These are phyloP conservation scores for Penicillium rolfsii DNA, from an alignment of 2,329 filamentous ascomycete species.

Conservation along the genomic window DNA sequence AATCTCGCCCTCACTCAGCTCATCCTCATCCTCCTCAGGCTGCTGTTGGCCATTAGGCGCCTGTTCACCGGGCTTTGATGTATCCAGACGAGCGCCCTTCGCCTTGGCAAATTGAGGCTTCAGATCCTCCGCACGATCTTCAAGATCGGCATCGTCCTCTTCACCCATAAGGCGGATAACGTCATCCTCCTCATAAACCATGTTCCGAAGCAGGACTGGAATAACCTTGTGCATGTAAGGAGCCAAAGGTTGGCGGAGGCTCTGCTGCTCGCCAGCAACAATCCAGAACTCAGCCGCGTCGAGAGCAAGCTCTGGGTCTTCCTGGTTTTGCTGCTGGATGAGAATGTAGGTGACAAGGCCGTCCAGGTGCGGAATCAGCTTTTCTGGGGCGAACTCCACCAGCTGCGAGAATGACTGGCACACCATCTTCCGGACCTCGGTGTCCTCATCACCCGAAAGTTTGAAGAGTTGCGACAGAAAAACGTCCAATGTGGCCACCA, in stretches of 20 bases:
- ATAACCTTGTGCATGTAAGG: slow-evolving; percentile 84
- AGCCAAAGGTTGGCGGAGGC: slow-evolving; percentile 72
- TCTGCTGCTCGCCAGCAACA: slow-evolving; percentile 86
- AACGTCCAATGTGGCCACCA: slow-evolving; percentile 77
- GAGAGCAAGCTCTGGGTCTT: slow-evolving; percentile 86
- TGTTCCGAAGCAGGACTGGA: slow-evolving; percentile 86
- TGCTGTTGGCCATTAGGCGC: slow-evolving; percentile 45
- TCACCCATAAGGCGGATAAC: slow-evolving; percentile 82
- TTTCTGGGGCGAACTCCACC: slow-evolving; percentile 86
- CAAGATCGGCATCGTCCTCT: slow-evolving; percentile 85
- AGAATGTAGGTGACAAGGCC: slow-evolving; percentile 94
- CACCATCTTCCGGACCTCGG: slow-evolving; percentile 87
- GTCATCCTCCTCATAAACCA: slow-evolving; percentile 96
- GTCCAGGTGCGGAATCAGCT: slow-evolving; percentile 83
- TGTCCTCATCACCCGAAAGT: slow-evolving; percentile 73
- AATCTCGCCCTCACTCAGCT: slow-evolving; percentile 86
- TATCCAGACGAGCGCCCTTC: slow-evolving; percentile 63
- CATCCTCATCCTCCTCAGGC: slow-evolving; percentile 63
- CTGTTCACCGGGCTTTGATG: slow-evolving; percentile 49
- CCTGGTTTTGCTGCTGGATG: slow-evolving; percentile 76
- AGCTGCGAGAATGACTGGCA: slow-evolving; percentile 92
- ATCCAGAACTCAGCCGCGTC: slow-evolving; percentile 99
- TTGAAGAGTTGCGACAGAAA: slow-evolving; percentile 82
- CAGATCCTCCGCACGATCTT: slow-evolving; percentile 88
- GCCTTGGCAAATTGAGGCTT: slow-evolving; percentile 86